These are phyloP conservation scores for Ocimum tenuiflorum DNA, from an alignment of 257 asterid species.

Conservation along the genomic window DNA sequence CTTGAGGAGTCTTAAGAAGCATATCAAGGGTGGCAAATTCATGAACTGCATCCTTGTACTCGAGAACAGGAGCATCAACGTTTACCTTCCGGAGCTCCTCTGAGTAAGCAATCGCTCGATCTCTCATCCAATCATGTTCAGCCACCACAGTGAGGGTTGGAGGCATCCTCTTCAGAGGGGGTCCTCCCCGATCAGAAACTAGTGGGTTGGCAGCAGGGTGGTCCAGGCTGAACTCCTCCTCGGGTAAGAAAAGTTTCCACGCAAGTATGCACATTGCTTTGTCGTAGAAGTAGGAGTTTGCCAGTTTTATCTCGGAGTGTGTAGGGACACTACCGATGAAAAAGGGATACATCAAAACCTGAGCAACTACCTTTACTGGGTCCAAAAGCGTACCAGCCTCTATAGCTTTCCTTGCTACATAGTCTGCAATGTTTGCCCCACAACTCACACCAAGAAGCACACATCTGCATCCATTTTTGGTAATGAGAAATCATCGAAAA, in stretches of 20 bases:
- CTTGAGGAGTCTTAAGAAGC: constrained; percentile 84
- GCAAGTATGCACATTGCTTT: constrained; percentile 78
- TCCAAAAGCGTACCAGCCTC: constrained; percentile 69
- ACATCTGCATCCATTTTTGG: constrained; percentile 45
- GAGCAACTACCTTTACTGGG: constrained; percentile 91
- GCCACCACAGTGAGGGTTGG: constrained; percentile 84
- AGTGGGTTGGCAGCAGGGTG: constrained; percentile 91
- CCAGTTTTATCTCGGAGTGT: constrained; percentile 69
- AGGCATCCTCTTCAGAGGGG: constrained; percentile 75
- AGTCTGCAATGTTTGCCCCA: constrained; percentile 77
- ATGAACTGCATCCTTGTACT: constrained; percentile 86
- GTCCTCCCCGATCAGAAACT: constrained; percentile 41
- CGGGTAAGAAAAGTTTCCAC: constrained; percentile 75
- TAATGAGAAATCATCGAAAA: constrained; percentile 5
- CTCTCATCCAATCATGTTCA: constrained; percentile 93
- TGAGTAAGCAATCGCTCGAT: constrained; percentile 85
- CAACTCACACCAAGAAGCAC: constrained; percentile 92
- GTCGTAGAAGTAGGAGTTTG: constrained; percentile 82
- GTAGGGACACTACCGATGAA: constrained; percentile 81
- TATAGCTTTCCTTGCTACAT: constrained; percentile 69
- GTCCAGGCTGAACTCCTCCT: constrained; percentile 60
- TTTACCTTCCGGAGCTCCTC: constrained; percentile 82
- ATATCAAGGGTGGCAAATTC: constrained; percentile 83
- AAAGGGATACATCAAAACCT: constrained; percentile 86
- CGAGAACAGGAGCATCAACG: constrained; percentile 84